A percentile compares a stretch with the other conserved stretches of the same genome.
These are phyloP conservation scores for Tilletia indica DNA, from an alignment of 1,284 basidiomycete genomes.

Conservation along the genomic window DNA sequence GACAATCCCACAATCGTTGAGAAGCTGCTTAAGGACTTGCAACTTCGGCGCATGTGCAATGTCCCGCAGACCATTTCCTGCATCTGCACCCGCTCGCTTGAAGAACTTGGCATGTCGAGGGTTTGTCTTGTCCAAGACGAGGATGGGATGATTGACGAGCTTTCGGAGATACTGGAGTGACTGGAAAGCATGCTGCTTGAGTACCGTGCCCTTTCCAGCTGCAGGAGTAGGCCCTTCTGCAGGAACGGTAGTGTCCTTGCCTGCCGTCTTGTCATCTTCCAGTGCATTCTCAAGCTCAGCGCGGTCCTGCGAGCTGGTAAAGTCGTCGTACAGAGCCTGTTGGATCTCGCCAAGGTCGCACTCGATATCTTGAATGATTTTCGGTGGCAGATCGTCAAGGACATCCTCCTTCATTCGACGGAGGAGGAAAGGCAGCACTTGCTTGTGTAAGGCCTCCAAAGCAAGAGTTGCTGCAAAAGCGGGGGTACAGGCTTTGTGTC, in stretches of 20 bases:
- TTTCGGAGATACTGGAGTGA: constrained; percentile 92
- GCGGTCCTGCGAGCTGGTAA: constrained; percentile 64
- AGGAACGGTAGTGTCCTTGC: constrained; percentile 57
- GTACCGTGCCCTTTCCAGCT: no score
- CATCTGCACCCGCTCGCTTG: constrained; percentile 62
- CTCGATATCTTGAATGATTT: constrained; percentile 99
- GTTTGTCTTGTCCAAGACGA: constrained; percentile 44
- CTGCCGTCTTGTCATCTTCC: constrained; percentile 58
- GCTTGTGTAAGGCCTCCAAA: constrained; percentile 93
- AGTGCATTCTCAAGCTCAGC: constrained; percentile 59
- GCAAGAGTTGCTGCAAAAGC: constrained; percentile 64
- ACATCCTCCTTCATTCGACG: constrained; percentile 97
- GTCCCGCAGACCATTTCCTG: constrained; percentile 64
- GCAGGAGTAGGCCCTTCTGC: constrained; percentile 58
- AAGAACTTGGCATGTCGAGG: constrained; percentile 62
- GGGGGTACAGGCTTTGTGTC: no score
- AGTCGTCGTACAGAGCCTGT: constrained; percentile 75
- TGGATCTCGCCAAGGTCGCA: constrained; percentile 76
- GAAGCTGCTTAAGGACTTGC: constrained; percentile 82
- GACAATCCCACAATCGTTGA: constrained; percentile 89
- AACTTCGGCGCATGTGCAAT: constrained; percentile 92
- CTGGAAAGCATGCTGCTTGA: constrained; percentile 60
- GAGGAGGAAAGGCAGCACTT: constrained; percentile 96
- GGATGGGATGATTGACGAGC: constrained; percentile 89
- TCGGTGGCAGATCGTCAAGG: constrained; percentile 89